These are phyloP conservation scores for Cordyceps farinosa DNA, from an alignment of 2,329 filamentous ascomycete genomes.

Conservation along the genomic window DNA sequence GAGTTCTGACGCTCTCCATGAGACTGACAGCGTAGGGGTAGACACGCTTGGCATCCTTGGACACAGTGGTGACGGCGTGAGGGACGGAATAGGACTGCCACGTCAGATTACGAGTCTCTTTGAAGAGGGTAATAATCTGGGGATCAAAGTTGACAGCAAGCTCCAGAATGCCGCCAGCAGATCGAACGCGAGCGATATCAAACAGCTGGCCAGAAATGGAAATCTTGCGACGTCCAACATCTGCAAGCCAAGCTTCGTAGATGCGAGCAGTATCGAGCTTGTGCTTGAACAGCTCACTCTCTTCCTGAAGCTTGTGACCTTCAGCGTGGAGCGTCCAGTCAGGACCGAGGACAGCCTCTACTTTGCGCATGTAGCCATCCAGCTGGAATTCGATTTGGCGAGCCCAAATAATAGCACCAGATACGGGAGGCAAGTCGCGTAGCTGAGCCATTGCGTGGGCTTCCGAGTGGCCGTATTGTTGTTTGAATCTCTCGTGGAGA, in stretches of 20 bases:
- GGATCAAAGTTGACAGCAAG: conserved; percentile 94
- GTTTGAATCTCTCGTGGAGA: conserved; percentile 95
- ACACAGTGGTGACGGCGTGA: conserved; percentile 89
- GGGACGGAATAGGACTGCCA: conserved; percentile 96
- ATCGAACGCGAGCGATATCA: conserved; percentile 79
- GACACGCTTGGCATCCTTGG: conserved; percentile 97
- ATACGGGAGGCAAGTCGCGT: conserved; percentile 90
- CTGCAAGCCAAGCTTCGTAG: conserved; percentile 91
- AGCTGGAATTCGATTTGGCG: conserved; percentile 95
- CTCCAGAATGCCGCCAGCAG: conserved; percentile 85
- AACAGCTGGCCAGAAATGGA: conserved; percentile 92
- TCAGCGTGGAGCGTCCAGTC: conserved; percentile 95
- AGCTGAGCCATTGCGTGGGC: conserved; percentile 97
- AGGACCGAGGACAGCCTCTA: conserved; percentile 93
- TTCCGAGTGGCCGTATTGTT: conserved; percentile 97
- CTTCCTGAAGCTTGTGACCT: conserved; percentile 86
- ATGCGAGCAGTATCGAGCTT: conserved; percentile 93
- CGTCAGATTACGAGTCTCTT: conserved; percentile 91
- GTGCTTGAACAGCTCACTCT: conserved; percentile 90
- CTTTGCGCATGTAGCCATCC: conserved; percentile 95
- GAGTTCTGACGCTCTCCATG: conserved; percentile 97
- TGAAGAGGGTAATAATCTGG: conserved; percentile 96
- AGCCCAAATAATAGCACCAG: conserved; percentile 96
- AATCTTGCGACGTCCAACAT: conserved; percentile 83
- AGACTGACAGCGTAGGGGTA: conserved; percentile 97